A percentile compares a stretch with the other conserved stretches of the same genome.
phyloP scores from a whole-genome alignment of 306 rosid species.

The Vicia faba region DNA sequence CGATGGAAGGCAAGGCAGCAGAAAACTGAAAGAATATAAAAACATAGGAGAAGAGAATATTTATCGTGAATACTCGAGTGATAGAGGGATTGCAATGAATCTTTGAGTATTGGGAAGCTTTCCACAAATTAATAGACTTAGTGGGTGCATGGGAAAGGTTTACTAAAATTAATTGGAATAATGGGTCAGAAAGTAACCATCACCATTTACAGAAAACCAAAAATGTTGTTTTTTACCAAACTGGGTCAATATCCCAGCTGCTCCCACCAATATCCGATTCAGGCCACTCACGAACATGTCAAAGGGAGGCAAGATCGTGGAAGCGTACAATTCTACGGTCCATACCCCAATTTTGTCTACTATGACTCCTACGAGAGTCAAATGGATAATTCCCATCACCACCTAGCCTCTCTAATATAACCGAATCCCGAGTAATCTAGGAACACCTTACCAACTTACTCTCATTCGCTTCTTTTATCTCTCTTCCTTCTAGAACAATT shows the following conservation, averaged over 20 bases:
- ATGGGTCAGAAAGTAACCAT: neutral
- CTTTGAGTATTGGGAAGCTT: slow-evolving; percentile 1
- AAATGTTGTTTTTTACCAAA: neutral
- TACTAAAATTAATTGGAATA: neutral
- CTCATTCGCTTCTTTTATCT: no score
- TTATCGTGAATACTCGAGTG: neutral
- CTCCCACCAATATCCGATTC: neutral
- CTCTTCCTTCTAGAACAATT: no score
- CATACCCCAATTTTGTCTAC: neutral
- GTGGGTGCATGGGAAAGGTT: neutral
- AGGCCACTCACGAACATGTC: neutral
- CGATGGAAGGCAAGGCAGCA: no score
- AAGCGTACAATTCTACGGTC: neutral
- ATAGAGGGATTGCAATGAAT: neutral
- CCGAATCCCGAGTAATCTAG: no score
- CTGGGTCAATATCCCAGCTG: neutral
- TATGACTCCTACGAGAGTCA: neutral
- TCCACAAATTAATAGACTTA: neutral
- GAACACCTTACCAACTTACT: no score
- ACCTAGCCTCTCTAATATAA: no score
- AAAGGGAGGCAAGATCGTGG: neutral
- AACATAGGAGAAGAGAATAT: neutral
- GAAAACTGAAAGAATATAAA: no score
- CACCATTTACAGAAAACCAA: neutral
- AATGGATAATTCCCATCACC: no score